phyloP scores from a whole-genome alignment of 2,329 filamentous ascomycete species.

The Aspergillus bombycis region DNA sequence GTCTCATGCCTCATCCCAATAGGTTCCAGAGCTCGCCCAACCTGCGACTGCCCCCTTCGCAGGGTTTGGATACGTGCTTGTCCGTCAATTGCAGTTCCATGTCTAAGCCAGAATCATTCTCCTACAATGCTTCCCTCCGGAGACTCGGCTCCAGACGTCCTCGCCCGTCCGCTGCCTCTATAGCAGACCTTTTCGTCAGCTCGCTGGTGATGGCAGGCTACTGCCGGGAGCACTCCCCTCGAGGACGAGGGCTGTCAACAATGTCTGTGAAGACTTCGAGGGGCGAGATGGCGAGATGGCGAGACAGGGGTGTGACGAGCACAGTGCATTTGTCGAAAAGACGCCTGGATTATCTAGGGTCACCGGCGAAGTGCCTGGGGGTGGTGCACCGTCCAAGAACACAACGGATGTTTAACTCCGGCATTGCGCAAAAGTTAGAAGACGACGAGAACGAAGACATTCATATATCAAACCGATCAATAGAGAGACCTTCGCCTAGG shows the following conservation, averaged over 20 bases:
- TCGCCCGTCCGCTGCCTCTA: slow-evolving; percentile 36
- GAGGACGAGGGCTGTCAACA: slow-evolving; percentile 33
- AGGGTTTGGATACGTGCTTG: slow-evolving; percentile 38
- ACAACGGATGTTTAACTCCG: slow-evolving; percentile 33
- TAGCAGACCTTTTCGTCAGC: slow-evolving; percentile 58
- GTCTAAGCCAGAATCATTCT: slow-evolving; percentile 30
- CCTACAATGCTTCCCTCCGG: slow-evolving; percentile 30
- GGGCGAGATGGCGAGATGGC: slow-evolving; percentile 23
- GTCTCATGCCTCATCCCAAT: slow-evolving; percentile 66
- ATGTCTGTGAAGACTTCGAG: slow-evolving; percentile 22
- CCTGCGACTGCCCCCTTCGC: slow-evolving; percentile 52
- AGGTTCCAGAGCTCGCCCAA: slow-evolving; percentile 55
- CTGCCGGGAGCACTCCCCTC: slow-evolving; percentile 53
- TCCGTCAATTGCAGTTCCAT: slow-evolving; percentile 30
- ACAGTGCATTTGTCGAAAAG: slow-evolving; percentile 21
- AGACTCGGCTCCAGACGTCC: slow-evolving; percentile 32
- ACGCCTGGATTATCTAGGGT: slow-evolving; percentile 24
- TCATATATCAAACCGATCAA: slow-evolving; percentile 6
- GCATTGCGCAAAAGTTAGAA: slow-evolving; percentile 27
- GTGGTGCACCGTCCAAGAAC: slow-evolving; percentile 23
- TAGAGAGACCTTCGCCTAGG: slow-evolving; percentile 4
- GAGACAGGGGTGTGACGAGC: slow-evolving; percentile 18
- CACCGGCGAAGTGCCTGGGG: slow-evolving; percentile 16
- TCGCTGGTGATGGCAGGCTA: slow-evolving; percentile 57
- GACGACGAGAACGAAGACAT: slow-evolving; percentile 22